phyloP scores from a whole-genome alignment of 1,139 yeast genomes.

The Blastobotrys arbuscula region DNA sequence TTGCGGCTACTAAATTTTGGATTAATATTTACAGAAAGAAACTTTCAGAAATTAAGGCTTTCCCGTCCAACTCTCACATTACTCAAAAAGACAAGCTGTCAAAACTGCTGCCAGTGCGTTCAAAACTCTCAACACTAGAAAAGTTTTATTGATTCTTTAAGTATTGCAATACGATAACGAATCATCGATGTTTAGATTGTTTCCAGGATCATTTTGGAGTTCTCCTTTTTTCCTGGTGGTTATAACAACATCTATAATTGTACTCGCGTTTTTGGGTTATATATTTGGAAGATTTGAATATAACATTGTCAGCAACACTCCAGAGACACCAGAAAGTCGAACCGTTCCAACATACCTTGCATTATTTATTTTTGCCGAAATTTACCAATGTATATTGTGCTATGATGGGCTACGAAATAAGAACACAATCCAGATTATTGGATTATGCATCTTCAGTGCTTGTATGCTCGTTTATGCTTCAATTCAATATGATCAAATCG shows the following conservation, averaged over 20 bases:
- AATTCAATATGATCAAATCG: slow-evolving; percentile 45
- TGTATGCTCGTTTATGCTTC: slow-evolving; percentile 49
- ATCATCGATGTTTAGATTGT: slow-evolving; percentile 7
- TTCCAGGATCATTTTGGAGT: slow-evolving; percentile 21
- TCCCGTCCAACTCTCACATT: no score
- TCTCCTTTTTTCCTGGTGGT: slow-evolving; percentile 23
- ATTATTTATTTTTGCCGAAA: slow-evolving; percentile 42
- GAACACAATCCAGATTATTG: slow-evolving; percentile 40
- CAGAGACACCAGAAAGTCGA: slow-evolving; percentile 23
- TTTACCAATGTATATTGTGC: slow-evolving; percentile 41
- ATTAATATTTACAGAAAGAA: no score
- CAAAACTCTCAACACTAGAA: no score
- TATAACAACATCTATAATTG: slow-evolving; percentile 24
- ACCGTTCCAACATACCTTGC: slow-evolving; percentile 38
- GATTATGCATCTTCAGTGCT: slow-evolving; percentile 43
- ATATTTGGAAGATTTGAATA: slow-evolving; percentile 31
- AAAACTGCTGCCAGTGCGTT: no score
- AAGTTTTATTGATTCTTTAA: no score
- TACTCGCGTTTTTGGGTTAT: slow-evolving; percentile 28
- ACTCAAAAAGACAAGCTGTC: no score
- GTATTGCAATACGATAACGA: neutral
- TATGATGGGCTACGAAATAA: slow-evolving; percentile 41
- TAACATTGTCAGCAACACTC: slow-evolving; percentile 18
- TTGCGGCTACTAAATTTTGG: no score
- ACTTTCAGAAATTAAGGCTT: no score